Base-by-base conservation (phyloP, 2,329 filamentous ascomycete genomes). In the Calycina herbarum region DNA sequence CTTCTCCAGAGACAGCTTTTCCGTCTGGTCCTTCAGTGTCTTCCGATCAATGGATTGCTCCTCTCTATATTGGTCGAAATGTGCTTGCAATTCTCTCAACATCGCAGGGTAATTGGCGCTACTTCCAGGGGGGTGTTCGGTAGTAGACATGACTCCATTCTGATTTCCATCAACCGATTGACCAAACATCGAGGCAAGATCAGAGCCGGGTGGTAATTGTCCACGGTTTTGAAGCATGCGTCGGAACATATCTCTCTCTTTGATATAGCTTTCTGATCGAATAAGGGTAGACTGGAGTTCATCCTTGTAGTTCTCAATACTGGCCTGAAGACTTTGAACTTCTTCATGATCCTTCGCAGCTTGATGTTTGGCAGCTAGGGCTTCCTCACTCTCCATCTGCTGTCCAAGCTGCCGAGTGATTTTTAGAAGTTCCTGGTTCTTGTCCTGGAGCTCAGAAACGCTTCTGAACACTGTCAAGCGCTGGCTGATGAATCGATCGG, bases 201-300 rank as follows among this genome's bases (percentile, higher is more conserved):
- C 89, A 13, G 76, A 85, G 75, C 75, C 85, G 74, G 74, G 82
- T 76, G 79, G 88, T 78, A 84, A 66, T 65, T 87, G 85, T 20
- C 87, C 86, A 65, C 88, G 85, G 68, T 95, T 91, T 71, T 94
- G 91, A 35, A 97, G 85, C 82, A 98, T 94, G 62, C 94, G 93
- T 27, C 94, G 89, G 88, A 97, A 98, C 87, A 97, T 97, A 76
- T 99, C 94, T 68, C 95, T 89, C 79, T 99, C 95, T 73, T 93
- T 92, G 76, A 95, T 93, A 77, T 96, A 97, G 77, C 92, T 96
- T 80, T 97, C 92, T 69, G 93, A 91, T 65, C 94, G 92, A 35
- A 90, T 88, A 56, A 90, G 87, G 70, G 97, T 89, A 13, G 91
- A 91, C 71, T 89, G 87, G 62, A 96, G 87, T 76, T 97, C 93